phyloP scores from a whole-genome alignment of 495 filamentous ascomycete genomes.

The Annulohypoxylon stygium region DNA sequence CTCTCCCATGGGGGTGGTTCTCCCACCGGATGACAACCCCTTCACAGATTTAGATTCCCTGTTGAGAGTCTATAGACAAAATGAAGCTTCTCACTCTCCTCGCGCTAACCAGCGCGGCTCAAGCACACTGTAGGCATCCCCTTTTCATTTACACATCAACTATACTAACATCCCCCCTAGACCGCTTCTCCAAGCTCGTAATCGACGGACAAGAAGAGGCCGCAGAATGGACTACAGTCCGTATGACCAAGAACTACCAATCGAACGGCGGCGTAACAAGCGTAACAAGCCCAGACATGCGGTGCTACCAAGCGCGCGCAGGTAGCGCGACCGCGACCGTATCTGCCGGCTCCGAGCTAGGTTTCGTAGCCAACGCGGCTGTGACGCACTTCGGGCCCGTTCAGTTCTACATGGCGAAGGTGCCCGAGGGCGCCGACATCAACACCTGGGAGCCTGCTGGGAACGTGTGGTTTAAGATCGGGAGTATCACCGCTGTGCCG shows the following conservation, averaged over 20 bases:
- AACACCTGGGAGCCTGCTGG: slow-evolving; percentile 62
- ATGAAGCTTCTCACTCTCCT: slow-evolving; percentile 42
- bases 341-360: slow-evolving; percentile 56
- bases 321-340: slow-evolving; percentile 52
- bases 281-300: slow-evolving; percentile 57
- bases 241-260: slow-evolving; percentile 65
- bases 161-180: slow-evolving; percentile 30
- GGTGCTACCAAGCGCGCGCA: slow-evolving; percentile 58
- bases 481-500: slow-evolving; percentile 51
- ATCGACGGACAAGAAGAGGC: slow-evolving; percentile 52
- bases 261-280: slow-evolving; percentile 57
- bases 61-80: slow-evolving; percentile 2
- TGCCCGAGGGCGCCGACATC: slow-evolving; percentile 56
- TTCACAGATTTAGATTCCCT: not conserved
- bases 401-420: slow-evolving; percentile 64
- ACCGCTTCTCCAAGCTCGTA: slow-evolving; percentile 57
- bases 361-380: slow-evolving; percentile 58
- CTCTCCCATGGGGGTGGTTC: not conserved
- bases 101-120: slow-evolving; percentile 35
- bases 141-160: not conserved
- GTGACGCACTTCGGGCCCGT: slow-evolving; percentile 63
- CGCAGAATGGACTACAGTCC: slow-evolving; percentile 58
- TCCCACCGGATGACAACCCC: slow-evolving; percentile 27
- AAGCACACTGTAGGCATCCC: slow-evolving; percentile 44
- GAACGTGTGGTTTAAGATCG: slow-evolving; percentile 65